These are phyloP conservation scores for Tricholoma bakamatsutake DNA, from an alignment of 768 basidiomycete genomes.

Conservation along the genomic window DNA sequence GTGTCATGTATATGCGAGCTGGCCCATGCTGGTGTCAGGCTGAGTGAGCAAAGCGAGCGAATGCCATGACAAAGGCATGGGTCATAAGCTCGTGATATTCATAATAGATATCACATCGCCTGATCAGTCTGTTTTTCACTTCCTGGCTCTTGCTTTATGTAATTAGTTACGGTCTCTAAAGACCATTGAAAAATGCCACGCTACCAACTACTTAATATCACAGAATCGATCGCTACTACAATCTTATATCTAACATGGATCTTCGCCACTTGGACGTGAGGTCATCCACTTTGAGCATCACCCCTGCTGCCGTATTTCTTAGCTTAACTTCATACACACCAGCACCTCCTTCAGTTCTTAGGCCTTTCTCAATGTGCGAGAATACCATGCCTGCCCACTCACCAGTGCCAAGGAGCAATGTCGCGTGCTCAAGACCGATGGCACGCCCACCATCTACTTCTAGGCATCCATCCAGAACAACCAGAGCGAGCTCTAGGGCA, in stretches of 20 bases:
- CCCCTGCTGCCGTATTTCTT: slow-evolving; percentile 69
- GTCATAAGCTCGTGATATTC: too few relatives aligned
- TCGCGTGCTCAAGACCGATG: slow-evolving; percentile 70
- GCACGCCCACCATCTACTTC: slow-evolving; percentile 75
- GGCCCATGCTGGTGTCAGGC: too few relatives aligned
- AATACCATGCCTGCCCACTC: slow-evolving; percentile 82
- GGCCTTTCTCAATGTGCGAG: slow-evolving; percentile 55
- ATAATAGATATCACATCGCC: too few relatives aligned
- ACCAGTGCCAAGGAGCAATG: slow-evolving; percentile 59
- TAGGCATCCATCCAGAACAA: slow-evolving; percentile 68
- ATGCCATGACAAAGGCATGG: too few relatives aligned
- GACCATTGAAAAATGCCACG: slow-evolving; percentile 27
- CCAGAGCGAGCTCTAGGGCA: slow-evolving; percentile 71
- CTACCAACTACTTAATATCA: slow-evolving; percentile 27
- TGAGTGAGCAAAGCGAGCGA: too few relatives aligned
- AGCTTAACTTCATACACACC: slow-evolving; percentile 59
- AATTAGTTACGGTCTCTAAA: slow-evolving; percentile 27
- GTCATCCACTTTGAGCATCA: slow-evolving; percentile 75
- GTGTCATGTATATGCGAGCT: too few relatives aligned
- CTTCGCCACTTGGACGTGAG: slow-evolving; percentile 62
- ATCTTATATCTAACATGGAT: slow-evolving; percentile 45
- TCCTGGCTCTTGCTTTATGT: slow-evolving; percentile 23
- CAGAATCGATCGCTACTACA: neutral
- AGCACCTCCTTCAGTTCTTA: slow-evolving; percentile 55
- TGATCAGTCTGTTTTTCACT: too few relatives aligned